These are phyloP conservation scores for Volvox carteri DNA, from an alignment of 163 green algal genomes.

Conservation along the genomic window DNA sequence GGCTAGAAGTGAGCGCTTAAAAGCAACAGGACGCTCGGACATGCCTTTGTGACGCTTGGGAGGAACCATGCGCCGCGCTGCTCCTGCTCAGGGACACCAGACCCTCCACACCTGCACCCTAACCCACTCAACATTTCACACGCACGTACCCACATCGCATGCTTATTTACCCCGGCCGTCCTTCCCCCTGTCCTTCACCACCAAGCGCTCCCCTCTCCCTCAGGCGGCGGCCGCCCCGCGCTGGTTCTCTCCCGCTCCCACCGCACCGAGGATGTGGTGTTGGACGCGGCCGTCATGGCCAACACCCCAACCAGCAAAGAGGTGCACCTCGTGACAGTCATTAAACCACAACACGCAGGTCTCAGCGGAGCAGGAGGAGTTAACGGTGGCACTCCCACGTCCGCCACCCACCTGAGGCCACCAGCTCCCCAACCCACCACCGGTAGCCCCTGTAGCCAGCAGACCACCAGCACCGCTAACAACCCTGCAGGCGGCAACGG, in stretches of 20 bases:
- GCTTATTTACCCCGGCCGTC: neutral
- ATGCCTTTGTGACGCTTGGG: no score
- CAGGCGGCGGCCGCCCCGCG: neutral
- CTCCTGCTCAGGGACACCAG: no score
- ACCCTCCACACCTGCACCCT: no score
- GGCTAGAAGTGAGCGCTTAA: no score
- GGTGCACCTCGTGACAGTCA: neutral
- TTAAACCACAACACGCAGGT: neutral
- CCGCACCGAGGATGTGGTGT: conserved; percentile 23
- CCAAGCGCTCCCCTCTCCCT: no score
- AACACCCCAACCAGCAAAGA: conserved; percentile 38
- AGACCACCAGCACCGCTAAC: neutral
- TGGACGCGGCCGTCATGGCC: conserved; percentile 33
- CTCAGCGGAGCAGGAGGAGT: no score
- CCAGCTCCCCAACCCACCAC: neutral
- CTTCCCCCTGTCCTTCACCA: no score
- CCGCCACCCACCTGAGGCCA: neutral
- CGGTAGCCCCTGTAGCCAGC: neutral
- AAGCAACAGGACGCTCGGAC: no score
- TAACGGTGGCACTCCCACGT: neutral
- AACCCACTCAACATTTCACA: no score
- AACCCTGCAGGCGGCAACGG: no score
- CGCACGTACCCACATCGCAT: neutral
- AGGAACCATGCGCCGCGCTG: no score
- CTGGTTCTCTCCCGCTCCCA: conserved; percentile 8